Evolutionary conservation across 208 protist species (phyloP).

Genomic region (Trypanosoma brucei): DNA sequence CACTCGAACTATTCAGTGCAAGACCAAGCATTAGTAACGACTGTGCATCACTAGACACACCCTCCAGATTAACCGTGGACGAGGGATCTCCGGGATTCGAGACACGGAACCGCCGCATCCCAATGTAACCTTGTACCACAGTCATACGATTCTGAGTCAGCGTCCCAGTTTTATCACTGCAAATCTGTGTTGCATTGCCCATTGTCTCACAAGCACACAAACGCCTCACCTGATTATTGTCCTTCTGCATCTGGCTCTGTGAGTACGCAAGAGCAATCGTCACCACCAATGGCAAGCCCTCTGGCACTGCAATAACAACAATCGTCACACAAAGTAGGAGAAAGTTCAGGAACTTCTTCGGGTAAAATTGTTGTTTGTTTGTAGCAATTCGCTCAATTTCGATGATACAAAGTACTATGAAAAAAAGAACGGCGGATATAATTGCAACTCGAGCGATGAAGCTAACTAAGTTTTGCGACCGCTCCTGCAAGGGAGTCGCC

Average conservation of each 20-base stretch:
- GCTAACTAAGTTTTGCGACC: slow-evolving; percentile 84
- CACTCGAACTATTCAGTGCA: slow-evolving; percentile 73
- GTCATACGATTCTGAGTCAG: slow-evolving; percentile 98
- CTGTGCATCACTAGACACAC: slow-evolving; percentile 9
- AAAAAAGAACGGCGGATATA: slow-evolving; percentile 61
- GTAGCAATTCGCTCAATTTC: slow-evolving; percentile 38
- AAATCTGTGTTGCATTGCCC: slow-evolving; percentile 96
- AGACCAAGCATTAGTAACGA: slow-evolving; percentile 41
- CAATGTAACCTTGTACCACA: slow-evolving; percentile 87
- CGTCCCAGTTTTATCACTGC: slow-evolving; percentile 98
- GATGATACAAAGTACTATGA: slow-evolving; percentile 44
- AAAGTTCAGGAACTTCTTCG: slow-evolving; percentile 66
- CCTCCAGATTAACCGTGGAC: slow-evolving; percentile 25
- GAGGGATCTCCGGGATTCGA: slow-evolving; percentile 50
- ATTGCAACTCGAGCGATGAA: slow-evolving; percentile 89
- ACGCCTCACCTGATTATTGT: slow-evolving; percentile 97
- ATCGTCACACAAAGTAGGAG: slow-evolving; percentile 94
- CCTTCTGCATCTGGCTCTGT: slow-evolving; percentile 98
- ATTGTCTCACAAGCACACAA: slow-evolving; percentile 98
- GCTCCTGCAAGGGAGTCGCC: slow-evolving; percentile 93
- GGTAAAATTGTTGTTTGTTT: slow-evolving; percentile 19
- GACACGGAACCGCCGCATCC: slow-evolving; percentile 47
- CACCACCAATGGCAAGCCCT: slow-evolving; percentile 96
- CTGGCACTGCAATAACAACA: slow-evolving; percentile 97
- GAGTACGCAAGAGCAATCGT: slow-evolving; percentile 98